Evolutionary conservation across 2,329 filamentous ascomycete species (phyloP).

Genomic region (Epichloe sibirici): DNA sequence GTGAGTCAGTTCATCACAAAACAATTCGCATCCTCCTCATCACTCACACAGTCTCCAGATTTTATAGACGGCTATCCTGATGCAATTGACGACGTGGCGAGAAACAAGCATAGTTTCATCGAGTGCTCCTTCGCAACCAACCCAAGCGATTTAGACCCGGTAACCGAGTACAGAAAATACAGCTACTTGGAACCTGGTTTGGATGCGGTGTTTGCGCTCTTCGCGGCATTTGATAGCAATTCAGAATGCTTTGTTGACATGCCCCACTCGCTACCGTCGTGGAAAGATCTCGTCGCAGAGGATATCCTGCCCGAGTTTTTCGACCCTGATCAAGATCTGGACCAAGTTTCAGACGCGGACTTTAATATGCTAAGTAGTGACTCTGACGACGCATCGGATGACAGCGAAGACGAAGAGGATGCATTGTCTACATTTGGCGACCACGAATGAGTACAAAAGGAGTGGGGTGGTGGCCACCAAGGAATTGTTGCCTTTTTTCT

Average conservation of each 20-base stretch:
- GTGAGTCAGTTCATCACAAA: too few relatives aligned
- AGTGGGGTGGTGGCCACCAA: too few relatives aligned
- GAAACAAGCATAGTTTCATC: not conserved
- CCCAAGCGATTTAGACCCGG: not conserved
- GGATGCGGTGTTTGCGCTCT: not conserved
- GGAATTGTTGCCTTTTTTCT: too few relatives aligned
- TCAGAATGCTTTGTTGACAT: not conserved
- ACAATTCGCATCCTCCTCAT: not conserved
- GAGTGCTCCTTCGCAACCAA: not conserved
- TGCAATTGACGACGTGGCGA: not conserved
- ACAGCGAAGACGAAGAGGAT: too few relatives aligned
- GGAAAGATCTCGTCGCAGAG: not conserved
- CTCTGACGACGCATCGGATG: too few relatives aligned
- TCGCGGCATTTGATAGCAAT: not conserved
- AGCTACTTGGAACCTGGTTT: not conserved
- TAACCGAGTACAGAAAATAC: not conserved
- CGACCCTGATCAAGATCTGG: not conserved
- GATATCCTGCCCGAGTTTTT: not conserved
- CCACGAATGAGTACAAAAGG: too few relatives aligned
- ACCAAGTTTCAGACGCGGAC: not conserved
- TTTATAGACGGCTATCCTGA: not conserved
- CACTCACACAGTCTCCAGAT: not conserved
- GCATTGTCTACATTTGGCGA: too few relatives aligned
- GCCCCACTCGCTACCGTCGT: not conserved
- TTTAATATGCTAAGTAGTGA: too few relatives aligned